Evolutionary conservation across 2,329 filamentous ascomycete genomes (phyloP).

Genomic region (Pseudogymnoascus sp.): DNA sequence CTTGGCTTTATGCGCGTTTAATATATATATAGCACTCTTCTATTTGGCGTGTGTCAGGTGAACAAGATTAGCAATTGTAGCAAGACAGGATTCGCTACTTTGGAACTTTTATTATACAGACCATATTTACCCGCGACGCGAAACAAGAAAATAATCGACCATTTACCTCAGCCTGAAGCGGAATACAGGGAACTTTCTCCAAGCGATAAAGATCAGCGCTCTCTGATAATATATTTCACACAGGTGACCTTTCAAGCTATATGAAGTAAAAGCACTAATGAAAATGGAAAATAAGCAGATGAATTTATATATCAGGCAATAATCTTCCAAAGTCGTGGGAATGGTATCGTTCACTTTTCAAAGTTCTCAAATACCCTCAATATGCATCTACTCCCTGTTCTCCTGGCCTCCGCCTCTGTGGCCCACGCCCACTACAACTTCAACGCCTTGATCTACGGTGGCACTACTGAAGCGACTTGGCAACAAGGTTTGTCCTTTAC

Average conservation of each 20-base stretch:
- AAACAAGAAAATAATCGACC: not conserved
- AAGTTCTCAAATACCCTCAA: not conserved
- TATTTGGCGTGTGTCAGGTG: not conserved
- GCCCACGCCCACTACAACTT: conserved; percentile 1
- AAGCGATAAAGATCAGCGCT: not conserved
- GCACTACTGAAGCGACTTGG: not conserved
- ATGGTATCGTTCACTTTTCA: not conserved
- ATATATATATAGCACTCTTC: not conserved
- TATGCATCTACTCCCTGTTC: not conserved
- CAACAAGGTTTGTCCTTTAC: not conserved
- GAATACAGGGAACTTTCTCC: not conserved
- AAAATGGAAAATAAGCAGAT: not conserved
- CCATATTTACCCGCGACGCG: not conserved
- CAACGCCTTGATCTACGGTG: not conserved
- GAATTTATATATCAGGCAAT: not conserved
- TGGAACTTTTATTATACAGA: not conserved
- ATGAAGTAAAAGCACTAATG: not conserved
- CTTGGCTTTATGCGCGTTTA: not conserved
- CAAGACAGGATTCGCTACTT: not conserved
- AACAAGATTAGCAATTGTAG: not conserved
- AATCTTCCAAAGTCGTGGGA: not conserved
- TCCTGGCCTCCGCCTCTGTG: not conserved
- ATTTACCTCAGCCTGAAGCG: not conserved
- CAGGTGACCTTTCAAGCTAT: not conserved
- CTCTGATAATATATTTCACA: not conserved